Evolutionary conservation across 164 flowering plant species (phyloP).

Genomic region (Magnolia kwangsiensis): DNA sequence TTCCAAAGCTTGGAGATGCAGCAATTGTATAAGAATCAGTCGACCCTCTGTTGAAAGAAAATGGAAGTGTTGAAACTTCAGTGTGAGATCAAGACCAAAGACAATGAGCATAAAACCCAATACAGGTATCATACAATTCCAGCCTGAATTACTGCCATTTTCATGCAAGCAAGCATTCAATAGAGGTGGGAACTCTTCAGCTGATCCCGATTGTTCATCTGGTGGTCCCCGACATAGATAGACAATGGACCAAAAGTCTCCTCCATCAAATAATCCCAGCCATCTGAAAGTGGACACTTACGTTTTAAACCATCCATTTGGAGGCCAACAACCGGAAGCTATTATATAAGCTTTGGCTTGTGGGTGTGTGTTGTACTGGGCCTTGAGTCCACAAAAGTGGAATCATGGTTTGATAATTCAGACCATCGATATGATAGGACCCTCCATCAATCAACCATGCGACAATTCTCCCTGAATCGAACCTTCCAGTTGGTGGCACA

Average conservation of each 20-base stretch:
- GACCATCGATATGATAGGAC: background rate
- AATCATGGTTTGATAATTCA: background rate
- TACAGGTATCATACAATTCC: background rate
- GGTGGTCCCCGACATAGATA: background rate
- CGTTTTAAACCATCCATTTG: background rate
- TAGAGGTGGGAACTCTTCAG: background rate
- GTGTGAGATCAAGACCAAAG: background rate
- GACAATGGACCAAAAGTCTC: background rate
- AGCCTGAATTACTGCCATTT: background rate
- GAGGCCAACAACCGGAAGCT: background rate
- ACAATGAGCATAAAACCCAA: background rate
- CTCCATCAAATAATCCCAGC: background rate
- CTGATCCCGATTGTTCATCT: background rate
- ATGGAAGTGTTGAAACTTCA: background rate
- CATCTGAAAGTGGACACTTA: background rate
- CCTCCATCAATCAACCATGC: background rate
- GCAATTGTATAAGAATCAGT: constrained; percentile 65
- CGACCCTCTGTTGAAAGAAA: constrained; percentile 53
- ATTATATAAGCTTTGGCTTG: background rate
- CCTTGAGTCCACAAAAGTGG: background rate
- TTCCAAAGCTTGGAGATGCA: constrained; percentile 66
- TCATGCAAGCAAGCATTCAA: background rate
- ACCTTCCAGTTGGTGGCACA: background rate
- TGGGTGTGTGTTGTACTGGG: background rate
- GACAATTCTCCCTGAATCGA: background rate